Percentiles rank a stretch among this genome's conserved stretches.
These are phyloP conservation scores for Sistotremastrum niveocremeum DNA, from an alignment of 768 basidiomycete species.

Conservation along the genomic window DNA sequence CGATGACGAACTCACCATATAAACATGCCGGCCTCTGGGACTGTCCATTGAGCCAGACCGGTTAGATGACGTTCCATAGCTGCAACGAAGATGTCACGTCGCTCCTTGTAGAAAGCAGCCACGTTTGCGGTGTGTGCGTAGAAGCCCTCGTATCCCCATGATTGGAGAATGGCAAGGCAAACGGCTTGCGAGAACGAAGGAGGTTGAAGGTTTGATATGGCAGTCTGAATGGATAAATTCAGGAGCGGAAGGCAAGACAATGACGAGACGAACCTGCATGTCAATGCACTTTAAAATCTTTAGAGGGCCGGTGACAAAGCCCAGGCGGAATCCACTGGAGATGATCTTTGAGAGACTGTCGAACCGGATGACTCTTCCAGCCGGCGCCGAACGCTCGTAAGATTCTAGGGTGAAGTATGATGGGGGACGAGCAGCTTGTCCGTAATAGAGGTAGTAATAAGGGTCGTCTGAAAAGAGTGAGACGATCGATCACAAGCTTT, in stretches of 20 bases:
- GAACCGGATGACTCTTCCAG: conserved; percentile 73
- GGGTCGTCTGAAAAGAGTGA: conserved; percentile 48
- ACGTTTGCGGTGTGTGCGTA: conserved; percentile 51
- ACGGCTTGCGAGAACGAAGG: conserved; percentile 55
- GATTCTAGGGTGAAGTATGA: conserved; percentile 77
- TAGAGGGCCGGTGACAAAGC: conserved; percentile 67
- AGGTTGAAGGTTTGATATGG: conserved; percentile 51
- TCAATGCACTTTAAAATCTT: conserved; percentile 57
- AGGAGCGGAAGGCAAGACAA: background rate
- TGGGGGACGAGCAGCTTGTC: conserved; percentile 43
- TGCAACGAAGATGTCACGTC: conserved; percentile 64
- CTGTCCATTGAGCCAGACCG: conserved; percentile 60
- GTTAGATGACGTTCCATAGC: conserved; percentile 66
- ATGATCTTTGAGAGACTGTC: conserved; percentile 83
- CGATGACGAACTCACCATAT: conserved; percentile 47
- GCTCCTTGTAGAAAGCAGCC: conserved; percentile 57
- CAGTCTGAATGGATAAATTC: conserved; percentile 31
- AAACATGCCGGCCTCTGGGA: conserved; percentile 79
- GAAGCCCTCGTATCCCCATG: conserved; percentile 74
- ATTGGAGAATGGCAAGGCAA: conserved; percentile 37
- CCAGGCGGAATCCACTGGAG: conserved; percentile 65
- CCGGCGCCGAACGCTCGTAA: conserved; percentile 27
- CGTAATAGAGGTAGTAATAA: conserved; percentile 57
- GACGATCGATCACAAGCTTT: background rate
- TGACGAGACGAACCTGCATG: conserved; percentile 36